phyloP scores from a whole-genome alignment of 2,329 filamentous ascomycete genomes.

The Scytalidium lignicola region DNA sequence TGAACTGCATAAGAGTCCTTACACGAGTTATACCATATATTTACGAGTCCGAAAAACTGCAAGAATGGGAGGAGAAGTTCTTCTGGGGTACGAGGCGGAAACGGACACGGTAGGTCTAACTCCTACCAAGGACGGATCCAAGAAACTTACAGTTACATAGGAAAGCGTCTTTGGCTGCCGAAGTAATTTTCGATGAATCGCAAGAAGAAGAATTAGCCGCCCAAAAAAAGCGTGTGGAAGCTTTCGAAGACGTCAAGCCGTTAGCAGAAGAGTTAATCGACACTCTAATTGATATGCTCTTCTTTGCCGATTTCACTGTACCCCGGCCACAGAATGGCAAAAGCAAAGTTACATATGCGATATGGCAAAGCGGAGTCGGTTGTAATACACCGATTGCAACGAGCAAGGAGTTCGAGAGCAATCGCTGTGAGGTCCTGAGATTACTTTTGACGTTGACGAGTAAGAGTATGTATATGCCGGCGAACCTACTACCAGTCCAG shows the following conservation, averaged over 20 bases:
- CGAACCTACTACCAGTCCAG: constrained; percentile 71
- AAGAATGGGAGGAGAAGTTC: constrained; percentile 85
- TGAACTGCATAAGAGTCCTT: constrained; percentile 91
- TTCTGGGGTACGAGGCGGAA: constrained; percentile 80
- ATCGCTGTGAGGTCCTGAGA: constrained; percentile 83
- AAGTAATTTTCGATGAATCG: constrained; percentile 80
- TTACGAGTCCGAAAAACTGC: constrained; percentile 81
- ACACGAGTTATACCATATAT: constrained; percentile 86
- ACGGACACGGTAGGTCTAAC: constrained; percentile 42
- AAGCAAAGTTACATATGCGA: constrained; percentile 82
- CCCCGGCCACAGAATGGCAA: constrained; percentile 66
- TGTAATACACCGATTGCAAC: constrained; percentile 86
- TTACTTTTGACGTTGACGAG: constrained; percentile 81
- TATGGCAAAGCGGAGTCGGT: constrained; percentile 97
- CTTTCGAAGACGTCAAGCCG: constrained; percentile 79
- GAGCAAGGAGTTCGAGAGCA: constrained; percentile 88
- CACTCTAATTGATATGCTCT: constrained; percentile 80
- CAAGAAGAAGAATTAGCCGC: constrained; percentile 48
- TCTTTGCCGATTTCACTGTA: constrained; percentile 86
- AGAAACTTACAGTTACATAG: constrained; percentile 34
- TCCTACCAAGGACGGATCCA: constrained; percentile 4
- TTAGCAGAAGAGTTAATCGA: constrained; percentile 91
- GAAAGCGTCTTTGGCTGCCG: constrained; percentile 59
- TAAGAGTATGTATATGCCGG: constrained; percentile 89
- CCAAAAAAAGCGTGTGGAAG: constrained; percentile 44